Conservation (phyloP, 2,329 filamentous ascomycete genomes). For the Graphilbum fragrans region DNA sequence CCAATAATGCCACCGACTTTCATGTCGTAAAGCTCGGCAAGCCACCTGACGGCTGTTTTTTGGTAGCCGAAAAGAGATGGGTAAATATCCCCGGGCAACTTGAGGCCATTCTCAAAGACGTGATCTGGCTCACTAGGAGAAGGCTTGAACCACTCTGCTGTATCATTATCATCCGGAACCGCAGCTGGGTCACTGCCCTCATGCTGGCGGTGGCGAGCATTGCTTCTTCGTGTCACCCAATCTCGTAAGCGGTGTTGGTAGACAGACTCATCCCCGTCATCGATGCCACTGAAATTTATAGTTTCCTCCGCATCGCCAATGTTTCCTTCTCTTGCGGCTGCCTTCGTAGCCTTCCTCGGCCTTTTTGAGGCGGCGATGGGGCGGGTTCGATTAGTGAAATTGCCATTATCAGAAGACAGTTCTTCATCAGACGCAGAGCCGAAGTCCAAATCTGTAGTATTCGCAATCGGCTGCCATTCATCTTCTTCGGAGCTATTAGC, state of each 20-base stretch:
- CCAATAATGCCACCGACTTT: conserved; percentile 88
- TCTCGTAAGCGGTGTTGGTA: conserved; percentile 64
- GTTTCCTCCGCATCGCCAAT: conserved; percentile 18
- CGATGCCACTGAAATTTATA: conserved; percentile 47
- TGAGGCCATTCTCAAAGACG: conserved; percentile 60
- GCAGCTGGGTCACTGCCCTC: conserved; percentile 19
- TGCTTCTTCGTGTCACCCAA: conserved; percentile 51
- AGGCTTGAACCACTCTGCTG: conserved; percentile 69
- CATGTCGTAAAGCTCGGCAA: conserved; percentile 83
- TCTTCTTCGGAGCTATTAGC: conserved; percentile 28
- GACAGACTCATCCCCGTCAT: conserved; percentile 78
- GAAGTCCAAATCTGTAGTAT: too few species aligned
- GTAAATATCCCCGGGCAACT: conserved; percentile 83
- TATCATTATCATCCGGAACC: conserved; percentile 23
- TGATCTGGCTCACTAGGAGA: conserved; percentile 75
- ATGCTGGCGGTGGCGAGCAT: conserved; percentile 23
- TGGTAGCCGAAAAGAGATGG: conserved; percentile 93
- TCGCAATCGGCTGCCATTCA: too few species aligned
- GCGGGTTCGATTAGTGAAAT: conserved; percentile 15
- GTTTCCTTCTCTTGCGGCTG: too few species aligned
- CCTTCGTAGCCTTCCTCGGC: background rate
- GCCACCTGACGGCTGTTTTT: conserved; percentile 92
- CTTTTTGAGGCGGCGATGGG: conserved; percentile 19
- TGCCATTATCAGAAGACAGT: conserved; percentile 2
- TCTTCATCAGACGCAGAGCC: conserved; percentile 10